These are phyloP conservation scores for Thamnidium elegans DNA, from an alignment of 192 early-diverging fungal species.

Conservation along the genomic window DNA sequence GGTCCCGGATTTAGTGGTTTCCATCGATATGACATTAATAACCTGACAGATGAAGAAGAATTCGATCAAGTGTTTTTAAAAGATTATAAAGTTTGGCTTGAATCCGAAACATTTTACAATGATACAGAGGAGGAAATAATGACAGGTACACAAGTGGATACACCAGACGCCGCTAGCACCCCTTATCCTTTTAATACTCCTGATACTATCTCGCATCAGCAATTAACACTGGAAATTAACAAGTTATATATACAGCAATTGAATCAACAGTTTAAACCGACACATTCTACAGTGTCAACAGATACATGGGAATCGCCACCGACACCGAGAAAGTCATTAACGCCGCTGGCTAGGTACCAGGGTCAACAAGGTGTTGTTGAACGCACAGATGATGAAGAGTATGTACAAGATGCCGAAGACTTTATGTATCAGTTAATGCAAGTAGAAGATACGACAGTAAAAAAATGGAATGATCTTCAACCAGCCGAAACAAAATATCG, in stretches of 20 bases:
- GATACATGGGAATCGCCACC: neutral
- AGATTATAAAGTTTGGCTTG: constrained; percentile 1
- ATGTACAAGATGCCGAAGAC: neutral
- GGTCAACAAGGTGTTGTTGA: too few relatives aligned
- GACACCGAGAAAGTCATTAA: too few relatives aligned
- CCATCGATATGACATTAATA: neutral
- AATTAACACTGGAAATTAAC: constrained; percentile 5
- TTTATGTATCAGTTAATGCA: neutral
- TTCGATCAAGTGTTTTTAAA: constrained; percentile 51
- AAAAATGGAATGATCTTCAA: constrained; percentile 2
- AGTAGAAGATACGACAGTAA: constrained; percentile 9
- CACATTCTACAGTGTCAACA: neutral
- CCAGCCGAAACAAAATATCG: too few relatives aligned
- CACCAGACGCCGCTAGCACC: neutral
- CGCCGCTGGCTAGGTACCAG: too few relatives aligned
- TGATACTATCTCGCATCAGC: neutral
- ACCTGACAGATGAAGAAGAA: neutral
- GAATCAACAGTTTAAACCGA: constrained; percentile 6
- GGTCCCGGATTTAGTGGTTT: neutral
- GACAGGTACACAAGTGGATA: neutral
- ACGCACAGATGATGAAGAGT: neutral
- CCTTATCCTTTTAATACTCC: neutral
- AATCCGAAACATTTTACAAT: neutral
- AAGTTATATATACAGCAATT: constrained; percentile 7
- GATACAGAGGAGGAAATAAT: neutral